Percentiles rank a stretch among this genome's conserved stretches.
These are phyloP conservation scores for Linaria vulgaris DNA, from an alignment of 257 asterid genomes.

Conservation along the genomic window DNA sequence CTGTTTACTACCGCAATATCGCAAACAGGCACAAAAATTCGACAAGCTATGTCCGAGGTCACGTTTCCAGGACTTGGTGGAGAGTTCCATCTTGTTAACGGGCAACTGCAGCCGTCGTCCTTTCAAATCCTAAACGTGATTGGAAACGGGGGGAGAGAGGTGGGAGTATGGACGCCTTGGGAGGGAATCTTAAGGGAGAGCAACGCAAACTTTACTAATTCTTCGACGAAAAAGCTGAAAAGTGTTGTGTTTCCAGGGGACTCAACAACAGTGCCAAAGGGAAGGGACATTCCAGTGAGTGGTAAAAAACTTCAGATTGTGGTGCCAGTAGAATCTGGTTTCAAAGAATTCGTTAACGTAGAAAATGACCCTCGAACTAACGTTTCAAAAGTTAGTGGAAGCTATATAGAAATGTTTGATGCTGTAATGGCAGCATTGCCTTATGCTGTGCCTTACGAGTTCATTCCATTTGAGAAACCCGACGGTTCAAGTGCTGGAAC, in stretches of 20 bases:
- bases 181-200: conserved; percentile 19
- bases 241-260: conserved; percentile 36
- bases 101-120: conserved; percentile 28
- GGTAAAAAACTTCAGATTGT: conserved; percentile 13
- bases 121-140: conserved; percentile 34
- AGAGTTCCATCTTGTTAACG: conserved; percentile 28
- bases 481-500: background rate
- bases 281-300: conserved; percentile 15
- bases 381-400: conserved; percentile 1
- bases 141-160: conserved; percentile 27
- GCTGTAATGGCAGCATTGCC: conserved; percentile 12
- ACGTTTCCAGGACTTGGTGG: conserved; percentile 32
- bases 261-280: conserved; percentile 27
- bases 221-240: background rate
- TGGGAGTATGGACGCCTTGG: conserved; percentile 34
- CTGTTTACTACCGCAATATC: conserved; percentile 8
- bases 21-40: conserved; percentile 17
- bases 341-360: conserved; percentile 21
- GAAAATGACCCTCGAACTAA: conserved; percentile 22
- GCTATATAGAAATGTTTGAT: conserved; percentile 22
- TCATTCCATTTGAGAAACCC: conserved; percentile 9
- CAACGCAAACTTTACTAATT: background rate
- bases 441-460: conserved; percentile 4
- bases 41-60: conserved; percentile 9
- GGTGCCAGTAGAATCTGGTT: conserved; percentile 24